Conservation (phyloP, 176 grass and related monocot genomes). For the Tuctoria greenei region DNA sequence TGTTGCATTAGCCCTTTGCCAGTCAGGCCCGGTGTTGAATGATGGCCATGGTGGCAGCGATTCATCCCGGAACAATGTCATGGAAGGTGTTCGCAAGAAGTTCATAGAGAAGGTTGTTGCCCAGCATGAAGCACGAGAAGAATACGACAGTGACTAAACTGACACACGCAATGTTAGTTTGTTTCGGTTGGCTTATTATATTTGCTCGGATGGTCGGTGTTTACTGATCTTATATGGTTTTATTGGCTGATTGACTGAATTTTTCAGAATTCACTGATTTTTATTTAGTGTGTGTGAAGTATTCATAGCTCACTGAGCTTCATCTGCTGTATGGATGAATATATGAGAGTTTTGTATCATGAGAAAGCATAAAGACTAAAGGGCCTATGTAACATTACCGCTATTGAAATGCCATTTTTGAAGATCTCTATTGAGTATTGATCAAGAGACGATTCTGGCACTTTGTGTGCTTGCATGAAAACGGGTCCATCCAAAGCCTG, state of each 20-base stretch:
- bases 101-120: slow-evolving; percentile 92
- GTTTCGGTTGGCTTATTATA: background rate
- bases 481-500: background rate
- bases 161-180: background rate
- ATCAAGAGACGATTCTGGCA: background rate
- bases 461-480: background rate
- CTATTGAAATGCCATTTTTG: no score
- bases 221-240: background rate
- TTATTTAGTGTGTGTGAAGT: background rate
- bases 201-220: slow-evolving; percentile 5
- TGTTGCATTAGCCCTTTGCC: slow-evolving; percentile 84
- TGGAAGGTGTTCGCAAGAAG: slow-evolving; percentile 79
- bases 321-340: background rate
- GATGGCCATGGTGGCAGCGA: slow-evolving; percentile 65
- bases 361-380: background rate
- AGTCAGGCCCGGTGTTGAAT: slow-evolving; percentile 79
- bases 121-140: slow-evolving; percentile 68
- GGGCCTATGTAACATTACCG: background rate
- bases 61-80: slow-evolving; percentile 71
- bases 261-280: background rate
- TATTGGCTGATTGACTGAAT: background rate
- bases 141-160: slow-evolving; percentile 70
- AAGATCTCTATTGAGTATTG: background rate
- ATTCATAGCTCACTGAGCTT: background rate
- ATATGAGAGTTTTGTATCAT: background rate